Percentiles rank a stretch among this genome's conserved stretches.
phyloP scores from a whole-genome alignment of 768 basidiomycete genomes.

The Lentinula sp. region DNA sequence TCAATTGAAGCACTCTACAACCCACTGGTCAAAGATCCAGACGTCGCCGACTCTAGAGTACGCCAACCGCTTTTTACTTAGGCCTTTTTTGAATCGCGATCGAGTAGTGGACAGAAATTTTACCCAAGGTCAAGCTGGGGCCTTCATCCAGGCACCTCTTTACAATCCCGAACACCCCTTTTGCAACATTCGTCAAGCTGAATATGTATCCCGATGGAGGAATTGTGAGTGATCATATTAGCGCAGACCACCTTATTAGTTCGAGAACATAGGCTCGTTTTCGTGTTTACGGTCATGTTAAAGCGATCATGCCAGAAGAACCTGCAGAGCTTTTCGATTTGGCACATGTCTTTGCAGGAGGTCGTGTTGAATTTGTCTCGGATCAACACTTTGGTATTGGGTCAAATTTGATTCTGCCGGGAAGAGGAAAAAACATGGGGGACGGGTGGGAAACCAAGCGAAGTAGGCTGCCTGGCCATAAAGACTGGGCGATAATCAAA shows the following conservation, averaged over 20 bases:
- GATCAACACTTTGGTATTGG: slow-evolving; percentile 96
- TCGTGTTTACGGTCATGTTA: slow-evolving; percentile 81
- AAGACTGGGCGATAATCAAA: slow-evolving; percentile 88
- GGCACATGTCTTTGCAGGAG: slow-evolving; percentile 88
- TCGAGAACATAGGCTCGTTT: slow-evolving; percentile 68
- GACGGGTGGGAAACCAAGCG: slow-evolving; percentile 99
- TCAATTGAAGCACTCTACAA: slow-evolving; percentile 61
- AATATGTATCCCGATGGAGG: slow-evolving; percentile 98
- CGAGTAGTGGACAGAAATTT: slow-evolving; percentile 70
- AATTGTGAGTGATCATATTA: slow-evolving; percentile 53
- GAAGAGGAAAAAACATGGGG: slow-evolving; percentile 91
- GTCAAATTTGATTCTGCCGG: slow-evolving; percentile 86
- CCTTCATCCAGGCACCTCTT: slow-evolving; percentile 90
- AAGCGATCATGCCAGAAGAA: slow-evolving; percentile 52
- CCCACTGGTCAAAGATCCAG: slow-evolving; percentile 35
- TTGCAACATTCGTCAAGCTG: slow-evolving; percentile 79
- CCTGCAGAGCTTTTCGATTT: slow-evolving; percentile 62
- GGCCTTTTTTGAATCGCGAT: background rate
- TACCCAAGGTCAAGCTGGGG: slow-evolving; percentile 71
- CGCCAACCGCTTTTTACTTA: slow-evolving; percentile 13
- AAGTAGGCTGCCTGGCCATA: slow-evolving; percentile 72
- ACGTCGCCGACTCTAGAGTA: slow-evolving; percentile 48
- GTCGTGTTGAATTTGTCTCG: slow-evolving; percentile 75
- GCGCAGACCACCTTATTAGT: background rate
- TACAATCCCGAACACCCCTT: slow-evolving; percentile 47